Conservation (phyloP, 2,329 filamentous ascomycete genomes). For the Ustilaginoidea virens region DNA sequence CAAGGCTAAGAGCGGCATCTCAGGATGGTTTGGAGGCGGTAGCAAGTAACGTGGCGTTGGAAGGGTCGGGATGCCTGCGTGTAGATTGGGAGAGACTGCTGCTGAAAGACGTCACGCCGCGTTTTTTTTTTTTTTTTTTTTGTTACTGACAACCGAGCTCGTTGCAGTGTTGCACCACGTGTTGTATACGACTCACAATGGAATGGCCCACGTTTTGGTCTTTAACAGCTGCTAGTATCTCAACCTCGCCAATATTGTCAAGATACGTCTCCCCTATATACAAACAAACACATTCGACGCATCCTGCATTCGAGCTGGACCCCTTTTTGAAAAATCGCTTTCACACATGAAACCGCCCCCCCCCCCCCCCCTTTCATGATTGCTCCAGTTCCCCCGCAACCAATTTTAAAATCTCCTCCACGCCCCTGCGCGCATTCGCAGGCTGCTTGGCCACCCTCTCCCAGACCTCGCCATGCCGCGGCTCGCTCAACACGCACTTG, state of each 20-base stretch:
- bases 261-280: neutral
- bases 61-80: too few relatives aligned
- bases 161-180: too few relatives aligned
- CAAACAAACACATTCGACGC: too few relatives aligned
- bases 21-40: conserved; percentile 73
- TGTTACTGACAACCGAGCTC: too few relatives aligned
- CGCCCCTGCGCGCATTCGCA: conserved; percentile 55
- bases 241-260: neutral
- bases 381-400: conserved; percentile 40
- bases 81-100: too few relatives aligned
- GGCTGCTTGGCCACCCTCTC: conserved; percentile 76
- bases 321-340: too few relatives aligned
- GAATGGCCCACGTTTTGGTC: too few relatives aligned
- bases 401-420: conserved; percentile 70
- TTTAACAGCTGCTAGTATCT: too few relatives aligned
- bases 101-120: neutral
- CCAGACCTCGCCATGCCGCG: conserved; percentile 87
- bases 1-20: conserved; percentile 72
- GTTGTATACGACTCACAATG: too few relatives aligned
- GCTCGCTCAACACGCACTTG: conserved; percentile 73
- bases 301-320: too few relatives aligned
- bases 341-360: too few relatives aligned
- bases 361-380: neutral
- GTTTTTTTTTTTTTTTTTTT: neutral
- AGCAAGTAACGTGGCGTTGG: conserved; percentile 14